These are phyloP conservation scores for Daldinia loculata DNA, from an alignment of 495 filamentous ascomycete species.

Conservation along the genomic window DNA sequence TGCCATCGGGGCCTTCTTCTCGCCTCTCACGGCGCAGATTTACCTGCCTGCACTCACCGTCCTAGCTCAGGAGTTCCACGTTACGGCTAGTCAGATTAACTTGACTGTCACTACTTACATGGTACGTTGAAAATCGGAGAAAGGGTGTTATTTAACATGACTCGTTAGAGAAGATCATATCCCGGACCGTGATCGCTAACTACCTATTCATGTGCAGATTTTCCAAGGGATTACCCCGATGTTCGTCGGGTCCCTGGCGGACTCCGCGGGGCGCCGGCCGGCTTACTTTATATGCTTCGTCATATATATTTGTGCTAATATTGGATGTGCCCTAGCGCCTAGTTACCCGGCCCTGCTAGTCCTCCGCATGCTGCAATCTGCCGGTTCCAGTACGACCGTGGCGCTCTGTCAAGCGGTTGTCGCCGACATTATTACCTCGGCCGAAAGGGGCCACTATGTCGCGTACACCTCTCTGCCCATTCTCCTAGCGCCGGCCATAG, in stretches of 20 bases:
- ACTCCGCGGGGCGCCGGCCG: constrained; percentile 59
- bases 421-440: constrained; percentile 59
- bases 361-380: constrained; percentile 62
- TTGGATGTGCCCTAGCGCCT: constrained; percentile 61
- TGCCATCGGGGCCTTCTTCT: constrained; percentile 70
- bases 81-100: constrained; percentile 65
- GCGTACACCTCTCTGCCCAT: constrained; percentile 45
- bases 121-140: constrained; percentile 31
- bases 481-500: constrained; percentile 55
- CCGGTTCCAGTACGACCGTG: constrained; percentile 60
- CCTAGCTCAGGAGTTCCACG: constrained; percentile 61
- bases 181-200: constrained; percentile 1
- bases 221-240: constrained; percentile 61
- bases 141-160: not conserved
- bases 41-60: constrained; percentile 75
- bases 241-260: constrained; percentile 60
- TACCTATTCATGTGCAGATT: constrained; percentile 36
- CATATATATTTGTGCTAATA: constrained; percentile 63
- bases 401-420: constrained; percentile 61
- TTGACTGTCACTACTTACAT: constrained; percentile 70
- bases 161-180: not conserved
- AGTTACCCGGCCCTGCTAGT: constrained; percentile 61
- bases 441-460: constrained; percentile 62
- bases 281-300: constrained; percentile 61
- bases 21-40: constrained; percentile 72